A percentile compares a stretch with the other conserved stretches of the same genome.
Conservation (phyloP, 139 green algal species). For the Chlorella ohadii region DNA sequence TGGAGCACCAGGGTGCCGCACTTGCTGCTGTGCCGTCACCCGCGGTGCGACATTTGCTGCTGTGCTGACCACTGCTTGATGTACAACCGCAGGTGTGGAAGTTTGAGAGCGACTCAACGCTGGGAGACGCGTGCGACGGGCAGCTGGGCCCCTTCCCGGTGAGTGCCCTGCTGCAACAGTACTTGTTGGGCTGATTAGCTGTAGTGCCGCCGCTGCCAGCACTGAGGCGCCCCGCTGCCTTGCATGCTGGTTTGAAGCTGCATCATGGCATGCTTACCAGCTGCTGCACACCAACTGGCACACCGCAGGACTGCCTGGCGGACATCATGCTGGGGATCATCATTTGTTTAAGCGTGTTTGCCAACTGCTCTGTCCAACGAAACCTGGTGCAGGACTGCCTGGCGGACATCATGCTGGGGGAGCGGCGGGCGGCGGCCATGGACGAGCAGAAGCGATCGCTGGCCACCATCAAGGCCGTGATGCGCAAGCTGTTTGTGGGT, state of each 20-base stretch:
- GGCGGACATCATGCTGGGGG: constrained; percentile 71
- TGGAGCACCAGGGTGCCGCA: too few relatives aligned
- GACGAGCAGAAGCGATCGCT: constrained; percentile 57
- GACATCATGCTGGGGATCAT: constrained; percentile 77
- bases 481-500: constrained; percentile 62
- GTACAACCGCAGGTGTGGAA: constrained; percentile 67
- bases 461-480: constrained; percentile 68
- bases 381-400: constrained; percentile 44
- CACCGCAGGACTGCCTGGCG: constrained; percentile 60
- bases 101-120: constrained; percentile 90
- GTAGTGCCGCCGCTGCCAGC: too few relatives aligned
- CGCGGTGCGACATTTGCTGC: too few relatives aligned
- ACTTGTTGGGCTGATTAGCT: too few relatives aligned
- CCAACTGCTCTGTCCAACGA: neutral
- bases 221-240: too few relatives aligned
- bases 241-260: too few relatives aligned
- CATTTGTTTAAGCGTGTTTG: too few relatives aligned
- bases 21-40: too few relatives aligned
- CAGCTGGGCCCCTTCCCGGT: constrained; percentile 74
- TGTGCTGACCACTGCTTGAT: too few relatives aligned
- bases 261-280: too few relatives aligned
- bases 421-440: constrained; percentile 25
- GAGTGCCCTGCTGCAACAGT: too few relatives aligned
- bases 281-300: too few relatives aligned
- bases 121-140: constrained; percentile 75